Evolutionary conservation across 495 filamentous ascomycete genomes (phyloP), one percentile per base, ranked within the genome.

Genomic region (Penicillium cataractarum): DNA sequence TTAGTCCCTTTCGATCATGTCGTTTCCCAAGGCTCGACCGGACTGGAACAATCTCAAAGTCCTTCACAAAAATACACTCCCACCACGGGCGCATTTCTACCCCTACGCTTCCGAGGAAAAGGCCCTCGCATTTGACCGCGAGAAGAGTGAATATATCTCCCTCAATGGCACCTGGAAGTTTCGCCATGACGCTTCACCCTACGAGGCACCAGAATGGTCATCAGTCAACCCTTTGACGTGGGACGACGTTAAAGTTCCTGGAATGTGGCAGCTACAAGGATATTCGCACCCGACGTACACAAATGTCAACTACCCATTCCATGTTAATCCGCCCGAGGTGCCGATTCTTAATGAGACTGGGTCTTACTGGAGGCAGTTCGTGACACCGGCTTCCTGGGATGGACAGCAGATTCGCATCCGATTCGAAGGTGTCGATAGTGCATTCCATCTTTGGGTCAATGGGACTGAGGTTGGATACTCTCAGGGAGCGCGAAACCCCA

Each of bases 221-320:
- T 57, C 65, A 3, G 62, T 57, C 29, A 67, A 79, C 4, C 61
- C 59, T 21, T 70, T 69, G 15, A 60, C 33, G 59, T 86, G 85
- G 82, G 74, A 73, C 32, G 71, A 78, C 42, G 78, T 88, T 55
- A 56, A 76, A 39, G 87, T 89, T 9, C 87, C 86, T 0, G 83
- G 85, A n/a, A 85, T 86, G 82, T 90, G 87, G 87, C 87, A 89
- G 62, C 71, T 86, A 13, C 84, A 89, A 60, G 86, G 85, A 29
- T 83, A 85, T 57, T 84, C 83, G 4, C 81, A 79, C 10, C 84
- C 84, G 5, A 82, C 85, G 19, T 87, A 87, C 62, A 86, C 83
- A 5, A 90, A 89, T 61, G 69, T 86, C 51, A 78, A 83, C 61
- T 89, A 76, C 56, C 87, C 83, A 17, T 87, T 86, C 55, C 84